Conservation (phyloP, 1,139 yeast genomes). For the Candida anutae region DNA sequence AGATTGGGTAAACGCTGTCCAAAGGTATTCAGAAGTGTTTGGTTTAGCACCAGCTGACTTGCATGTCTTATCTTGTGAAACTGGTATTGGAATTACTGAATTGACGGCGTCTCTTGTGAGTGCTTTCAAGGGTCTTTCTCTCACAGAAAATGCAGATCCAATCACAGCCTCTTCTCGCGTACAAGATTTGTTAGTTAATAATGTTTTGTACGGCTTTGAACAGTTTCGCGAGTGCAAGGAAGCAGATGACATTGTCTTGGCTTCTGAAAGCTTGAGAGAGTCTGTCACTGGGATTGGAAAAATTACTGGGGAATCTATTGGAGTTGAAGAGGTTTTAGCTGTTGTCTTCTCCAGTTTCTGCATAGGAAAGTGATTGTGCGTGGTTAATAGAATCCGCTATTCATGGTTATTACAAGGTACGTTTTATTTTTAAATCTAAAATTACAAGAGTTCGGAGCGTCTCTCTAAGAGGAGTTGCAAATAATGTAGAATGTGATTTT, state of each 20-base stretch:
- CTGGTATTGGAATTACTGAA: slow-evolving; percentile 46
- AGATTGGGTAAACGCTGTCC: not conserved
- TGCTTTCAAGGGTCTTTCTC: slow-evolving; percentile 43
- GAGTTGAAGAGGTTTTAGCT: slow-evolving; percentile 84
- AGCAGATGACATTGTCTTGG: slow-evolving; percentile 68
- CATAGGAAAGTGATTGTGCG: slow-evolving; percentile 70
- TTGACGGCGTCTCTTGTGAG: slow-evolving; percentile 32
- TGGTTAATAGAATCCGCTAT: no score
- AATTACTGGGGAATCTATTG: slow-evolving; percentile 84
- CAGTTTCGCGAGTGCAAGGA: slow-evolving; percentile 47
- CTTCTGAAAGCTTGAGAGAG: slow-evolving; percentile 66
- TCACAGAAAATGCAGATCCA: slow-evolving; percentile 48
- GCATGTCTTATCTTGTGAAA: slow-evolving; percentile 54
- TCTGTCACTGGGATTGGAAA: slow-evolving; percentile 87
- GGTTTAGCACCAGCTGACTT: slow-evolving; percentile 22
- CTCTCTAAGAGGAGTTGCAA: slow-evolving; percentile 8
- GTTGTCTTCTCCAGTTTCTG: slow-evolving; percentile 89
- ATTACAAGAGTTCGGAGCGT: no score
- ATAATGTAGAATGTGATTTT: slow-evolving; percentile 25
- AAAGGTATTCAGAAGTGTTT: slow-evolving; percentile 14
- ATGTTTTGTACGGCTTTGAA: slow-evolving; percentile 65
- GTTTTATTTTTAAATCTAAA: no score
- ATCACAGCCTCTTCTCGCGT: slow-evolving; percentile 68
- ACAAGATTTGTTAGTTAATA: slow-evolving; percentile 61
- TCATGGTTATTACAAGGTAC: no score